These are phyloP conservation scores for Leccinum pellstonianum DNA, from an alignment of 768 basidiomycete genomes.

Conservation along the genomic window DNA sequence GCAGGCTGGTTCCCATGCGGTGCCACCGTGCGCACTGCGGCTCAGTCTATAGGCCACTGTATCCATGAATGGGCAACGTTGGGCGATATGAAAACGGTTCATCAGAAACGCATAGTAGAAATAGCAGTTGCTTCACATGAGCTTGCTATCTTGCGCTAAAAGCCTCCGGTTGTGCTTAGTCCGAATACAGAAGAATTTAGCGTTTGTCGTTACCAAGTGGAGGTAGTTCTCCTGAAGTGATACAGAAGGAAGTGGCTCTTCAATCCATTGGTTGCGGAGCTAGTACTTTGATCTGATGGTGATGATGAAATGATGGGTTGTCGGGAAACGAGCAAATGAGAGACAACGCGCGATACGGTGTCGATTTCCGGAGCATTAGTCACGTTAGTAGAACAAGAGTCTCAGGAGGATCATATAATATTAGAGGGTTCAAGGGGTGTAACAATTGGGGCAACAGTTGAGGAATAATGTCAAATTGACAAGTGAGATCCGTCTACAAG, in stretches of 20 bases:
- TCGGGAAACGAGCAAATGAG: background rate
- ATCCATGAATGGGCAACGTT: constrained; percentile 16
- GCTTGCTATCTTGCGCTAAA: constrained; percentile 20
- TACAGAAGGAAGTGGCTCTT: background rate
- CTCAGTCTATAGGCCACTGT: constrained; percentile 8
- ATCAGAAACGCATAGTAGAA: constrained; percentile 16
- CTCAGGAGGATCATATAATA: too few relatives aligned
- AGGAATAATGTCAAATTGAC: background rate
- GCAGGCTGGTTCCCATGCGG: constrained; percentile 17
- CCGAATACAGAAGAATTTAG: constrained; percentile 15
- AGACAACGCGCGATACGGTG: constrained; percentile 16
- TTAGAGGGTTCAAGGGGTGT: background rate
- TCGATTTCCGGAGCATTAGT: constrained; percentile 23
- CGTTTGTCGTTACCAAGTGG: constrained; percentile 18
- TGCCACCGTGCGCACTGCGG: background rate
- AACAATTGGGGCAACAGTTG: constrained; percentile 7
- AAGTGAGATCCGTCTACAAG: constrained; percentile 5
- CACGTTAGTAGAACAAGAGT: background rate
- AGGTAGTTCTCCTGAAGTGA: constrained; percentile 19
- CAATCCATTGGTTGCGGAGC: constrained; percentile 6
- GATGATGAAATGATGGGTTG: background rate
- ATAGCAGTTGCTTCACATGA: constrained; percentile 26
- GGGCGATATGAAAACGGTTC: constrained; percentile 27
- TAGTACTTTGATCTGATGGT: constrained; percentile 1
- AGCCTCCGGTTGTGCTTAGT: constrained; percentile 15